Base-by-base conservation (phyloP, 371 early-diverging fungal genomes). In the Lichtheimia ramosa region DNA sequence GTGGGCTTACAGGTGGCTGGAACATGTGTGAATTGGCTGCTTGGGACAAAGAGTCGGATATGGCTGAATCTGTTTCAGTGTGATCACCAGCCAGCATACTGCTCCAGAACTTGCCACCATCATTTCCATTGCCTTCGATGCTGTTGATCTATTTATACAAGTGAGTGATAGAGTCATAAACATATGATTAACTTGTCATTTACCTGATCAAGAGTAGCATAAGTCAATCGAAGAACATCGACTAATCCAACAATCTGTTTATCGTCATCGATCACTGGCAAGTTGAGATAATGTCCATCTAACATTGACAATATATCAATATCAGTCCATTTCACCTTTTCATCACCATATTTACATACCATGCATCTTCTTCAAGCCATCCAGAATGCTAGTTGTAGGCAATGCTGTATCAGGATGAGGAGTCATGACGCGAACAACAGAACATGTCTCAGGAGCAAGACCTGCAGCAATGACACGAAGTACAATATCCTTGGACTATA, bases 391-490 rank as follows among this genome's bases (percentile, higher is more conserved):
- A 28, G 92, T 92, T 25, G 86, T 76, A 14, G 91, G 83, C 43
- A 82, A 66, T 1, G 95, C 94, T n/a, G 93, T 92, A 76, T 98
- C 98, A 7, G 98, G 98, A 61, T 97, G 95, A 55, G 97, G 97
- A 0, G 98, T 98, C 97, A 98, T 96, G n/a, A 97, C 96, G 61
- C 96, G 89, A 28, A 96, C 91, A 48, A 97, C 96, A 40, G 92
- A 89, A 65, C 97, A 96, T 21, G 81, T 93, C 58, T 83, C 83
- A 49, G 97, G 96, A 68, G 92, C 92, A 41, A 96, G 73, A 6
- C 92, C 92, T 51, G 96, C 96, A 24, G 98, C 96, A 70, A 98
- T 89, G 23, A 97, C 98, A 58, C 98, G 87, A 56, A 96, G 81
- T 24, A 97, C 98, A 61, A 98, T 89, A 75, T 98, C 98, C 70